Percentiles rank a stretch among this genome's conserved stretches.
phyloP scores from a whole-genome alignment of 345 rosid genomes.

The Punica granatum region DNA sequence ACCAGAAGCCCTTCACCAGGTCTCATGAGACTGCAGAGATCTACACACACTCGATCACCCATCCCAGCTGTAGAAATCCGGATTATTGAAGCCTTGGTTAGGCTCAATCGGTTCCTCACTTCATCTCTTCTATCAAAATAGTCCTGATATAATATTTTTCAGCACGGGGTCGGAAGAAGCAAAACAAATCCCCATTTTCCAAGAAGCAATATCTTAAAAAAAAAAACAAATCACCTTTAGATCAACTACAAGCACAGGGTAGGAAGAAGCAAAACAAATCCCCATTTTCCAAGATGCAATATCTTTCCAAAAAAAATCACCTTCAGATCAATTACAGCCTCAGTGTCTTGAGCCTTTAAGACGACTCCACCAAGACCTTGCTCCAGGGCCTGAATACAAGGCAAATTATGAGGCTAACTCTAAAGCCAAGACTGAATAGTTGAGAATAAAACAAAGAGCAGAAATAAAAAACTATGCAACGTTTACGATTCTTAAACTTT shows the following conservation, averaged over 20 bases:
- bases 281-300: slow-evolving; percentile 6
- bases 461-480: neutral
- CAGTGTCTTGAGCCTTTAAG: slow-evolving; percentile 48
- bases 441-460: neutral
- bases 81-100: slow-evolving; percentile 56
- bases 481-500: neutral
- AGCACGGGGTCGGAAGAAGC: slow-evolving; percentile 25
- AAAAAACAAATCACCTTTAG: too few species aligned
- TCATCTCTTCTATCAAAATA: slow-evolving; percentile 74
- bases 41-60: slow-evolving; percentile 94
- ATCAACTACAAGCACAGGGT: slow-evolving; percentile 21
- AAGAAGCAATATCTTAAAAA: too few species aligned
- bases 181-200: slow-evolving; percentile 1
- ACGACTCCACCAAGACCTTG: slow-evolving; percentile 78
- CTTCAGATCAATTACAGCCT: slow-evolving; percentile 60
- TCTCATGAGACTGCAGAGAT: slow-evolving; percentile 89
- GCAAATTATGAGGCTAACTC: neutral
- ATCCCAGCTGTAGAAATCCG: slow-evolving; percentile 53
- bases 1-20: slow-evolving; percentile 95
- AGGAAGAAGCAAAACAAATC: slow-evolving; percentile 18
- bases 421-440: neutral
- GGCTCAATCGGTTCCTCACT: slow-evolving; percentile 42
- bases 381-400: slow-evolving; percentile 57
- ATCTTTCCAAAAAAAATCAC: slow-evolving; percentile 27
- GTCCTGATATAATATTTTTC: slow-evolving; percentile 38